A percentile compares a stretch with the other conserved stretches of the same genome.
phyloP scores from a whole-genome alignment of 129 eudicot species.

The Lactuca saligna region DNA sequence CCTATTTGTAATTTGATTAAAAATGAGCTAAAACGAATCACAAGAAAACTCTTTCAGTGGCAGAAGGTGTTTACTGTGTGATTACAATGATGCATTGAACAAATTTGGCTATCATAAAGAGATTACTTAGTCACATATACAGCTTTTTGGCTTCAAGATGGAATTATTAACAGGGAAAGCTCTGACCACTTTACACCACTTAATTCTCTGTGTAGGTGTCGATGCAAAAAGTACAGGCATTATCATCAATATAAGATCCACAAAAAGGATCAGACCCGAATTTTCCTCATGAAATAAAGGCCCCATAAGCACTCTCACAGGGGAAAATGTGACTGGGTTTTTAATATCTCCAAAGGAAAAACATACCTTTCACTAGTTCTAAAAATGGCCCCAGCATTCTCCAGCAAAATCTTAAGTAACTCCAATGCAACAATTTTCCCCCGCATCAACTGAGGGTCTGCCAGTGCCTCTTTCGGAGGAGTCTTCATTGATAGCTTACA shows the following conservation, averaged over 20 bases:
- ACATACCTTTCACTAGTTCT: conserved; percentile 97
- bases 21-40: conserved; percentile 1
- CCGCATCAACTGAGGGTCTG: conserved; percentile 86
- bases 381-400: conserved; percentile 95
- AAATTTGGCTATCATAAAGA: conserved; percentile 5
- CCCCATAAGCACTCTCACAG: conserved; percentile 9
- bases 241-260: conserved; percentile 4
- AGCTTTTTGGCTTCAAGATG: conserved; percentile 12
- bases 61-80: conserved; percentile 8
- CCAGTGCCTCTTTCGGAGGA: conserved; percentile 86
- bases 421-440: conserved; percentile 97
- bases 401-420: conserved; percentile 96
- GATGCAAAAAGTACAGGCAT: conserved; percentile 5
- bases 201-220: background rate
- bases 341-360: background rate
- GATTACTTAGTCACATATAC: conserved; percentile 4
- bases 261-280: background rate
- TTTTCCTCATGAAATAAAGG: background rate
- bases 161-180: background rate
- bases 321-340: background rate
- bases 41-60: background rate
- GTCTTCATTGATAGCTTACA: conserved; percentile 98
- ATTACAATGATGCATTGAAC: background rate
- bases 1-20: background rate
- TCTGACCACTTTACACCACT: background rate